Evolutionary conservation across 2,329 filamentous ascomycete species (phyloP), one percentile per base, ranked within the genome.

Genomic region (Alternaria longipes): DNA sequence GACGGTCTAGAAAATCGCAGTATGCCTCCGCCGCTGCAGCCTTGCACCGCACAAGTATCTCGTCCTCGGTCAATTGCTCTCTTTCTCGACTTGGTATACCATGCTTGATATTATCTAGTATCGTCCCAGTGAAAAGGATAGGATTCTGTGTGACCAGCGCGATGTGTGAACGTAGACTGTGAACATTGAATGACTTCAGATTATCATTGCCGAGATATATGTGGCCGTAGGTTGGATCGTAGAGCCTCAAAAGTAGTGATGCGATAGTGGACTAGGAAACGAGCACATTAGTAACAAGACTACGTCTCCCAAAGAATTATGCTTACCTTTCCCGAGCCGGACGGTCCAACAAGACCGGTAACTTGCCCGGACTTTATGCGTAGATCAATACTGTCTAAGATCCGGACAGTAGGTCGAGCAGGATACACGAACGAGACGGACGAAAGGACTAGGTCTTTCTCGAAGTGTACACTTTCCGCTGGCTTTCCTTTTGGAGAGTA

Each of bases 21-120:
- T 90, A 86, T 2, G 89, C 88, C 36, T 89, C 81, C 8, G 74
- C 77, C 2, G 86, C 84, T 9, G 88, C 85, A 34, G 67, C 72
- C 18, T 79, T 74, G 14, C 85, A 82, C 28, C 84, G 79, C 9
- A 81, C 76, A 2, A 80, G 60, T 0, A 84, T 81, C 9, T 83
- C 79, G 4, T 74, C 71, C 22, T 77, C 71, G 5, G 69, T 54
- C 1, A 76, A 42, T 7, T 47, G 18, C 36, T 73, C 62, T 8
- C 55, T 36, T 38, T 73, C 63, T 3, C 45, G 42, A 24, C 65
- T 57, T 20, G 67, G 68, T 9, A 76, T 53, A 14, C 77, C 77
- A 52, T 77, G 71, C 49, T 62, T 74, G 34, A 79, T 78, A 42
- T 79, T 79, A 2, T 79, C 74, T 4, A 78, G 60, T 38, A 79